These are phyloP conservation scores for Setaria italica DNA, from an alignment of 202 grass and related monocot genomes.

Conservation along the genomic window DNA sequence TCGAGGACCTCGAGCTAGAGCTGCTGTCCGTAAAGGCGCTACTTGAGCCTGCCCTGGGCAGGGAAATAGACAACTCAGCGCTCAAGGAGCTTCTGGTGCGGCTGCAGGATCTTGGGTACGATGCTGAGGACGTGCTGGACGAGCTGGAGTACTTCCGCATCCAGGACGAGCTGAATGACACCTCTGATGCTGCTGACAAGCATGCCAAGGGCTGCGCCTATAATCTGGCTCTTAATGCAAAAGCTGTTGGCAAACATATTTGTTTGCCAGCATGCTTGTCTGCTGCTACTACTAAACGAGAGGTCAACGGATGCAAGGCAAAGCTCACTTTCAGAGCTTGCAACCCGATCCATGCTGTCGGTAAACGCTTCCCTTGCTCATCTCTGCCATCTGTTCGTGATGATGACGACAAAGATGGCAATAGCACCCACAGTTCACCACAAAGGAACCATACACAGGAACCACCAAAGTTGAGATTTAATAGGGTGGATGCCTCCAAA, in stretches of 20 bases:
- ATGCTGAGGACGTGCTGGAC: background rate
- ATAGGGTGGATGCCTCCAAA: background rate
- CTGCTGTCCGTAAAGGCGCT: background rate
- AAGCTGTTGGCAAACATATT: background rate
- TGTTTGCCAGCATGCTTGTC: background rate
- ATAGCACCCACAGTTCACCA: background rate
- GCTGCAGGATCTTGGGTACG: background rate
- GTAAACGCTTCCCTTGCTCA: background rate
- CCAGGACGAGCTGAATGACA: background rate
- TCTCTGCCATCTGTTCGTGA: background rate
- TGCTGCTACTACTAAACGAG: background rate
- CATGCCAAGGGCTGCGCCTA: background rate
- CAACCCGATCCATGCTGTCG: background rate
- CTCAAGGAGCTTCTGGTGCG: background rate
- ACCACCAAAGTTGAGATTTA: background rate
- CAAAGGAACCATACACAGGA: background rate
- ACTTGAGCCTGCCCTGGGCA: background rate
- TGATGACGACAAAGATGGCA: background rate
- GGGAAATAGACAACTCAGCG: background rate
- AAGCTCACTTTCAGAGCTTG: background rate
- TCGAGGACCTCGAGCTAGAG: background rate
- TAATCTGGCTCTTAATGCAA: background rate
- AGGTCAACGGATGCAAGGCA: background rate
- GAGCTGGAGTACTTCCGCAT: conserved; percentile 10
- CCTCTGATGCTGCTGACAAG: background rate